Conservation (phyloP, 371 early-diverging fungal species). For the Mortierella sp. region DNA sequence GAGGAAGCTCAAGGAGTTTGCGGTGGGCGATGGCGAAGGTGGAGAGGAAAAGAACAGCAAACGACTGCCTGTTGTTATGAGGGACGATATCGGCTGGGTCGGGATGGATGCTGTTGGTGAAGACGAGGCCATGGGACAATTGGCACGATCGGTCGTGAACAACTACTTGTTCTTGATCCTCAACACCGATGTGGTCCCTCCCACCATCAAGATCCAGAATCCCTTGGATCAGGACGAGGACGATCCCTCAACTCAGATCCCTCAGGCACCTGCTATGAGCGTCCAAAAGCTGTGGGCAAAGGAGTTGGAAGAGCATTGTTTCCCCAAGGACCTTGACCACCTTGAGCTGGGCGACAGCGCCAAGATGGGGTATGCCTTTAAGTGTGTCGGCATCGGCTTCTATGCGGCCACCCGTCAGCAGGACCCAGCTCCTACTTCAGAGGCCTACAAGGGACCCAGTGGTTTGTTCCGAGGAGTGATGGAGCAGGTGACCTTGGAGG, state of each 20-base stretch:
- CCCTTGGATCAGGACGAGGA: slow-evolving; percentile 14
- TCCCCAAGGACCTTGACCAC: slow-evolving; percentile 42
- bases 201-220: slow-evolving; percentile 53
- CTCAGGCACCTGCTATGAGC: neutral
- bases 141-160: slow-evolving; percentile 64
- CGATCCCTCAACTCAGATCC: neutral
- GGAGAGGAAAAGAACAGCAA: slow-evolving; percentile 13
- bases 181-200: slow-evolving; percentile 60
- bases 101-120: slow-evolving; percentile 55
- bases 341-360: slow-evolving; percentile 60
- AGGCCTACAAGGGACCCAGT: slow-evolving; percentile 29
- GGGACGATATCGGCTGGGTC: slow-evolving; percentile 48
- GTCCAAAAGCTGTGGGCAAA: slow-evolving; percentile 34
- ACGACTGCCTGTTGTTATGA: slow-evolving; percentile 18
- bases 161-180: slow-evolving; percentile 65
- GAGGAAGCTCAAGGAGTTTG: slow-evolving; percentile 16
- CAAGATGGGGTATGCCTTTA: slow-evolving; percentile 66
- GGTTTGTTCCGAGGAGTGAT: slow-evolving; percentile 40
- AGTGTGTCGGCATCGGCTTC: slow-evolving; percentile 69
- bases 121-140: slow-evolving; percentile 42
- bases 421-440: slow-evolving; percentile 20
- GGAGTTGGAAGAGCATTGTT: slow-evolving; percentile 60
- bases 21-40: neutral
- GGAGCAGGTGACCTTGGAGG: slow-evolving; percentile 68
- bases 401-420: slow-evolving; percentile 64